Conservation (phyloP, 441 rosid species). For the Erodium moschatum region DNA sequence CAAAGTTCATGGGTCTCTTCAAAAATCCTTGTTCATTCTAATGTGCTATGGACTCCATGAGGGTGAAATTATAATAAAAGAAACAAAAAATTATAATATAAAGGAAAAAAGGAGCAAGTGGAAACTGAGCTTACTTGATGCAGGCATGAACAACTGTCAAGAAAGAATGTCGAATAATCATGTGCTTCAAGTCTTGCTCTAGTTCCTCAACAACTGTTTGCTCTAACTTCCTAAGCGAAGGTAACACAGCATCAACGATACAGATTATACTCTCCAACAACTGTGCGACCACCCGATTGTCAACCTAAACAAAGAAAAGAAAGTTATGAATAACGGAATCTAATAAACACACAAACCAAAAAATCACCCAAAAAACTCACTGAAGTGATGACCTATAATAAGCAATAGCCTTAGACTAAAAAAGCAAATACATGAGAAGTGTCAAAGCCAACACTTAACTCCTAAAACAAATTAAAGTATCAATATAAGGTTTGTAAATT, state of each 20-base stretch:
- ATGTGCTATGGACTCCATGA: no score
- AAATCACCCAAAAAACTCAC: background rate
- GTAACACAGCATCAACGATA: constrained; percentile 76
- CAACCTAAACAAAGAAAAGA: constrained; percentile 57
- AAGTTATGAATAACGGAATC: constrained; percentile 10
- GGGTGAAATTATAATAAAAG: no score
- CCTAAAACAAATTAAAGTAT: background rate
- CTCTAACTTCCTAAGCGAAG: constrained; percentile 80
- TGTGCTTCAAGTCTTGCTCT: constrained; percentile 89
- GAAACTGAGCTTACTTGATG: constrained; percentile 56
- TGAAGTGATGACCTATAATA: background rate
- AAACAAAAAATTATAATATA: background rate
- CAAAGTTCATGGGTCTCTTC: no score
- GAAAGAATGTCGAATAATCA: constrained; percentile 94
- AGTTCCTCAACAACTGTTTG: constrained; percentile 73
- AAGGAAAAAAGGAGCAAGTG: background rate
- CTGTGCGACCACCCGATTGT: constrained; percentile 74
- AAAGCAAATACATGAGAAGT: background rate
- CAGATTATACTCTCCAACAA: constrained; percentile 91
- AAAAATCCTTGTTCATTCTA: no score
- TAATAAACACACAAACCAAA: background rate
- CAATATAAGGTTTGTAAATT: background rate
- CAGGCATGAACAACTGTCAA: constrained; percentile 97
- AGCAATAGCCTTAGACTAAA: background rate
- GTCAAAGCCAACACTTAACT: background rate